Percentiles rank a stretch among this genome's conserved stretches.
Conservation (phyloP, 495 filamentous ascomycete species). For the Apodospora peruviana region DNA sequence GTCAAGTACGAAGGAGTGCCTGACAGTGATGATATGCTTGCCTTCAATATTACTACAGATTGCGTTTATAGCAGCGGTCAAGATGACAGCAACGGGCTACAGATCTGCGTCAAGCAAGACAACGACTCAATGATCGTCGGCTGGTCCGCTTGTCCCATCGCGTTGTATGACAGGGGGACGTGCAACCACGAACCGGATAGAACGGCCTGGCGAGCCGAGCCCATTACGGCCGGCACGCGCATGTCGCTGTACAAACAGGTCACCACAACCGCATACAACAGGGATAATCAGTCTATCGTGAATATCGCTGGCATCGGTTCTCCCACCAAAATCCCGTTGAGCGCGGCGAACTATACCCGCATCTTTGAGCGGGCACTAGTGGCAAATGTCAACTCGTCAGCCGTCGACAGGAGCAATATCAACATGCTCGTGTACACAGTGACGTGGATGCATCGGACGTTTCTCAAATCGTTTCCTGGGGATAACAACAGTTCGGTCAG, state of each 20-base stretch:
- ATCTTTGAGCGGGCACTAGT: conserved; percentile 1
- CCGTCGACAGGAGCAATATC: conserved; percentile 2
- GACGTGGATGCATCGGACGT: conserved; percentile 12
- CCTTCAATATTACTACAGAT: background rate
- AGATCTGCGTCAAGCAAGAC: conserved; percentile 12
- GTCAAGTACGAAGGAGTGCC: background rate
- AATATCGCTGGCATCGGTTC: background rate
- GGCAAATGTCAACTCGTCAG: background rate
- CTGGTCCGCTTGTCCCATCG: conserved; percentile 13
- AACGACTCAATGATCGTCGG: conserved; percentile 3
- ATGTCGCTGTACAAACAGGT: conserved; percentile 5
- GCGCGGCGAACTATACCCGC: background rate
- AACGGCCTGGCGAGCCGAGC: conserved; percentile 5
- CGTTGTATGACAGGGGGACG: background rate
- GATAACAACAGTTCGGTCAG: conserved; percentile 7
- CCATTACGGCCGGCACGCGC: conserved; percentile 3
- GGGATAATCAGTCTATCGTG: conserved; percentile 7
- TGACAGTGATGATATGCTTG: background rate
- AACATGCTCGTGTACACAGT: conserved; percentile 1
- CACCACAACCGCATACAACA: conserved; percentile 9
- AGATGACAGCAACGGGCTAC: conserved; percentile 8
- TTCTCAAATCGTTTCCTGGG: conserved; percentile 7
- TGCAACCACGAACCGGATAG: conserved; percentile 7
- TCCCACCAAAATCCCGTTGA: conserved; percentile 1
- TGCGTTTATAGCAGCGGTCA: conserved; percentile 10